Evolutionary conservation across 352 stramenopile genomes (phyloP), one percentile per base, ranked within the genome.

Genomic region (Pythium vanterpoolii): DNA sequence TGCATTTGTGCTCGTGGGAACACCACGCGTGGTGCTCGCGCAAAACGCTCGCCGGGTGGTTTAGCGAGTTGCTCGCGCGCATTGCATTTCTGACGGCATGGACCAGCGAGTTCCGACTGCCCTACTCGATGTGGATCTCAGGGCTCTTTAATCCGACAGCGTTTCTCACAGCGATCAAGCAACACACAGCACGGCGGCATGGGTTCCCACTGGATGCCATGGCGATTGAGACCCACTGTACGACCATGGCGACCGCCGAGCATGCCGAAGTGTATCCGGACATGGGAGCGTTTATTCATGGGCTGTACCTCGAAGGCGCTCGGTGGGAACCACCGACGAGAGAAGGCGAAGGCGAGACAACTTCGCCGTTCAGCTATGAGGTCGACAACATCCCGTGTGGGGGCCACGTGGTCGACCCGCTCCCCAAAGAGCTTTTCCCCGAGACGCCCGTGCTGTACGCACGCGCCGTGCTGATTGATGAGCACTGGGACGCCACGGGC

Each of bases 141-240:
- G 86, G 84, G 7, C 62, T 95, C 3, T 93, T 93, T 64, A 93
- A 93, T 39, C 84, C 86, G 9, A 82, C 80, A 9, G 82, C 86
- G n/a, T 91, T 93, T 50, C 73, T 93, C 36, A 95, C 86, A 4
- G 86, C 86, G 8, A 89, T 95, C 64, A 93, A 93, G 53, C 82
- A 93, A 53, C 79, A 78, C 27, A 97, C 86, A 0, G 92, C 95
- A 9, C 87, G 95, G 27, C 81, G 67, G 1, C 90, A 95, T 38
- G 77, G 78, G 11, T 75, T 95, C 34, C 82, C 95, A 38, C 72
- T 98, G 26, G 93, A 98, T 57, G 79, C 93, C 13, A 96, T 98
- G 80, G 93, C 87, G 10, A 96, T 96, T 38, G 94, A 98, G 64
- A 98, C 93, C n/a, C 90, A 98, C 60, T 72, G 97, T 10, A 96